Conservation (phyloP, 257 asterid species). For the Rubia yunnanensis region DNA sequence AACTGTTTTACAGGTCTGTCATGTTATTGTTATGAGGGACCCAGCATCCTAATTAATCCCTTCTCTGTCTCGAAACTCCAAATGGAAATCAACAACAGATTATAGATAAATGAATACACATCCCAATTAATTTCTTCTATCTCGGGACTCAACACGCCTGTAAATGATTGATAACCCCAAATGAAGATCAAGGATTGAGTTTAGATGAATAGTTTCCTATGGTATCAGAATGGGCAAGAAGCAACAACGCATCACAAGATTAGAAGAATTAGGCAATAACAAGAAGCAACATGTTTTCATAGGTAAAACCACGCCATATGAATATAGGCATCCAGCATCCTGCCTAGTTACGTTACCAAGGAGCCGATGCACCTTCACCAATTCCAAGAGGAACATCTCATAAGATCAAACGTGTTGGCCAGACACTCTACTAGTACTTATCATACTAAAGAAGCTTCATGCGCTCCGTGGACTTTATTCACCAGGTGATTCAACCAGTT, state of each 20-base stretch:
- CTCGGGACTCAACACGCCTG: no score
- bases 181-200: no score
- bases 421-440: neutral
- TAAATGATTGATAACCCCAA: no score
- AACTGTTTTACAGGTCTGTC: neutral
- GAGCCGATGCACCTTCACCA: neutral
- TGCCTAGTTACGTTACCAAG: neutral
- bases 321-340: neutral
- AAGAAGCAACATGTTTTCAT: no score
- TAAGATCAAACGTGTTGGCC: neutral
- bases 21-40: no score
- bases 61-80: neutral
- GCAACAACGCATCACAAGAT: no score
- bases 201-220: no score
- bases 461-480: neutral
- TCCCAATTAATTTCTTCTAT: neutral
- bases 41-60: neutral
- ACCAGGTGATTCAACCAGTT: neutral
- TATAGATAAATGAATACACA: no score
- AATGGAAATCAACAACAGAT: neutral
- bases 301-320: neutral
- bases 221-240: no score
- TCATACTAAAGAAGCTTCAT: neutral
- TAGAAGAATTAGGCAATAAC: neutral
- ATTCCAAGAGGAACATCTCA: no score